Evolutionary conservation across 768 basidiomycete species (phyloP).

Genomic region (Neoboletus magnificus): DNA sequence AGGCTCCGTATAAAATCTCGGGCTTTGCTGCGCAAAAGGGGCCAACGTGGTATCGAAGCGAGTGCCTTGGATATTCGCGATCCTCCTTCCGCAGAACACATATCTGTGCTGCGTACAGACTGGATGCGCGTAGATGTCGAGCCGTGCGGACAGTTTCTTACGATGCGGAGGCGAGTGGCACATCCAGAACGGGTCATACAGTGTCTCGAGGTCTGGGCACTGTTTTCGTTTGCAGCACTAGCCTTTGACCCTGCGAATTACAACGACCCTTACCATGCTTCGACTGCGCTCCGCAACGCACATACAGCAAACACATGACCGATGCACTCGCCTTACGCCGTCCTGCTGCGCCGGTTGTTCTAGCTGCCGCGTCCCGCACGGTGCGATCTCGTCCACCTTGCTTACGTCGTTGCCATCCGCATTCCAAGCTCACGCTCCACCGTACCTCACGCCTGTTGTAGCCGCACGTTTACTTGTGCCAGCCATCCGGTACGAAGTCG

Average conservation of each 20-base stretch:
- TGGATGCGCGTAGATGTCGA: constrained; percentile 77
- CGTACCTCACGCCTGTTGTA: too few relatives aligned
- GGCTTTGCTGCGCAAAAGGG: too few relatives aligned
- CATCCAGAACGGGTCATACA: constrained; percentile 63
- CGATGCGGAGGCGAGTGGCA: constrained; percentile 62
- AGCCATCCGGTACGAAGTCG: constrained; percentile 65
- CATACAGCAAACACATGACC: constrained; percentile 51
- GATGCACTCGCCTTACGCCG: constrained; percentile 37
- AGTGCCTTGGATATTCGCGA: constrained; percentile 41
- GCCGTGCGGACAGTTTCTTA: constrained; percentile 67
- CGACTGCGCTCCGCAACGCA: constrained; percentile 53
- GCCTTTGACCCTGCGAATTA: constrained; percentile 15
- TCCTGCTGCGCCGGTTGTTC: background rate
- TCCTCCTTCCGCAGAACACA: constrained; percentile 19
- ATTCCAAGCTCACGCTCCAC: too few relatives aligned
- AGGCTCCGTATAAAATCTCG: constrained; percentile 29
- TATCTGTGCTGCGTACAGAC: constrained; percentile 47
- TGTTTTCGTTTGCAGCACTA: constrained; percentile 7
- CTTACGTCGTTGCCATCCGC: too few relatives aligned
- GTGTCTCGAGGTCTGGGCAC: constrained; percentile 48
- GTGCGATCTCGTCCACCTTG: background rate
- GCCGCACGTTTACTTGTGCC: constrained; percentile 17
- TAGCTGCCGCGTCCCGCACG: background rate
- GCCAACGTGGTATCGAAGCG: too few relatives aligned
- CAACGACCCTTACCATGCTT: constrained; percentile 52